phyloP scores from a whole-genome alignment of 768 basidiomycete genomes.

The Termitomyces eurrhizus region DNA sequence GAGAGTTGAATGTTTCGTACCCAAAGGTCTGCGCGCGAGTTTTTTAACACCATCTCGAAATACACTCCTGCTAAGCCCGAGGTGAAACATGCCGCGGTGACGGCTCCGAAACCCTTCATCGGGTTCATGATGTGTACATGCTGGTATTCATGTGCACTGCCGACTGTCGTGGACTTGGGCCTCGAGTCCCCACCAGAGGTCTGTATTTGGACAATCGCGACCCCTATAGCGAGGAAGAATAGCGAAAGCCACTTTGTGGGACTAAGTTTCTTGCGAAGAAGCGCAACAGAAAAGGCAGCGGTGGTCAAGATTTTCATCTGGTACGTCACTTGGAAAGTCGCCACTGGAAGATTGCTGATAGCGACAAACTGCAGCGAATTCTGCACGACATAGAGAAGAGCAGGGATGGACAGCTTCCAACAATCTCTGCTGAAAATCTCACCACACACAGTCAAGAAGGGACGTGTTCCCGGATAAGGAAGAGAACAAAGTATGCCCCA shows the following conservation, averaged over 20 bases:
- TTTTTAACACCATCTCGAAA: slow-evolving; percentile 91
- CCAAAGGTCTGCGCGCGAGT: slow-evolving; percentile 82
- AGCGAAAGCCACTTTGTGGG: slow-evolving; percentile 83
- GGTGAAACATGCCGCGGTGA: slow-evolving; percentile 82
- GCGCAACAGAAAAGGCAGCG: slow-evolving; percentile 83
- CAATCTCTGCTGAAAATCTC: slow-evolving; percentile 90
- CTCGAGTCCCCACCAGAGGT: slow-evolving; percentile 32
- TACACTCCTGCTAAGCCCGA: slow-evolving; percentile 90
- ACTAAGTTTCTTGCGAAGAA: slow-evolving; percentile 73
- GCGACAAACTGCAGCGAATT: slow-evolving; percentile 98
- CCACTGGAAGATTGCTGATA: slow-evolving; percentile 90
- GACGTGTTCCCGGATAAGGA: slow-evolving; percentile 42
- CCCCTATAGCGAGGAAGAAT: slow-evolving; percentile 85
- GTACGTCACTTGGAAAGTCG: slow-evolving; percentile 96
- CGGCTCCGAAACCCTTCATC: slow-evolving; percentile 78
- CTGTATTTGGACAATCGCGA: slow-evolving; percentile 94
- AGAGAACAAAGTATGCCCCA: slow-evolving; percentile 30
- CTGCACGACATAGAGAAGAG: slow-evolving; percentile 92
- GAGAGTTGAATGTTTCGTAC: slow-evolving; percentile 88
- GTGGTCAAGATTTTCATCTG: slow-evolving; percentile 99
- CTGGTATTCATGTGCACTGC: slow-evolving; percentile 63
- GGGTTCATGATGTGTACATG: slow-evolving; percentile 76
- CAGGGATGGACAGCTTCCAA: slow-evolving; percentile 98
- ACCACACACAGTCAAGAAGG: slow-evolving; percentile 53
- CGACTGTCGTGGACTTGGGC: slow-evolving; percentile 41